Percentiles rank a stretch among this genome's conserved stretches.
phyloP scores from a whole-genome alignment of 2,329 filamentous ascomycete genomes.

The Daldinia sp. region DNA sequence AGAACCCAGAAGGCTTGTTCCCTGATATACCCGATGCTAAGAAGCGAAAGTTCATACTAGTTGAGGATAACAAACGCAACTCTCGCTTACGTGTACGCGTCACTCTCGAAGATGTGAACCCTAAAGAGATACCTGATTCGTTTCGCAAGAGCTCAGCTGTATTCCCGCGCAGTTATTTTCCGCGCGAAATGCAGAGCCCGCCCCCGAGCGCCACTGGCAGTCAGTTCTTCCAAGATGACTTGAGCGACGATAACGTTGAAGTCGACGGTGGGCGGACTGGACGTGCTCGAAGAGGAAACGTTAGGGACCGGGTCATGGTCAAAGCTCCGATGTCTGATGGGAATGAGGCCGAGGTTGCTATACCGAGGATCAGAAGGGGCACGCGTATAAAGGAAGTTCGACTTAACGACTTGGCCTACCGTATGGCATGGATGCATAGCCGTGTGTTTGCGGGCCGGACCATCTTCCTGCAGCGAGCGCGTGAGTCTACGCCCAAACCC shows the following conservation, averaged over 20 bases:
- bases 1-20: constrained; percentile 79
- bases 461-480: constrained; percentile 88
- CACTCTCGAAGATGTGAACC: constrained; percentile 91
- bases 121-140: constrained; percentile 94
- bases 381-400: constrained; percentile 86
- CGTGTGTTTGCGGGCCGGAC: constrained; percentile 88
- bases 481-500: constrained; percentile 68
- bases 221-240: constrained; percentile 78
- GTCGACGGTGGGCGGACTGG: constrained; percentile 61
- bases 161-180: constrained; percentile 91
- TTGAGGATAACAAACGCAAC: constrained; percentile 87
- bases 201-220: constrained; percentile 80
- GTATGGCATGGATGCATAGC: constrained; percentile 97
- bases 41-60: constrained; percentile 95
- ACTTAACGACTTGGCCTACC: constrained; percentile 91
- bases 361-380: constrained; percentile 78
- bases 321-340: constrained; percentile 77
- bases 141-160: constrained; percentile 92
- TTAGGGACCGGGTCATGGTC: constrained; percentile 59
- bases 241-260: constrained; percentile 68
- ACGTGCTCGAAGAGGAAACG: constrained; percentile 53
- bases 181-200: constrained; percentile 90
- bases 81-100: constrained; percentile 89
- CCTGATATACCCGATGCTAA: constrained; percentile 90
- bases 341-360: constrained; percentile 77